Conservation (phyloP, 208 protist species). For the Acanthamoeba quina region DNA sequence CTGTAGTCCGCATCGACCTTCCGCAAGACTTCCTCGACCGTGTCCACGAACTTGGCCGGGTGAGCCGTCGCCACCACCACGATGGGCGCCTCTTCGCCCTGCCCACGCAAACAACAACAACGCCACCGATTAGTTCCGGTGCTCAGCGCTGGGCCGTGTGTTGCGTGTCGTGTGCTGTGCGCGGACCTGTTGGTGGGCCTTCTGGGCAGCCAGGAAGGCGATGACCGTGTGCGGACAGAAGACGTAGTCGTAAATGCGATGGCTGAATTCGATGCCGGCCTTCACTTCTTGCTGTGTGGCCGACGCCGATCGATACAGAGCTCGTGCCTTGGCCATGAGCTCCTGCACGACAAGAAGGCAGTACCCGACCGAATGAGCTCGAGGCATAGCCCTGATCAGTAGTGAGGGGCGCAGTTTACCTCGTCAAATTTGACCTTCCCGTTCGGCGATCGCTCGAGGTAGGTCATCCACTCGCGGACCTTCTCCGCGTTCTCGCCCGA, state of each 20-base stretch:
- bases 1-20: background rate
- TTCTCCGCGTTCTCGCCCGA: constrained; percentile 89
- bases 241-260: constrained; percentile 49
- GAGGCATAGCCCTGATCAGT: background rate
- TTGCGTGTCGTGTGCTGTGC: background rate
- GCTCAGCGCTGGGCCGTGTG: background rate
- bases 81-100: background rate
- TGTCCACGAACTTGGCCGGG: constrained; percentile 80
- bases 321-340: background rate
- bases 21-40: constrained; percentile 6
- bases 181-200: background rate
- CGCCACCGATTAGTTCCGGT: background rate
- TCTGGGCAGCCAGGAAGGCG: constrained; percentile 35
- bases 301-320: constrained; percentile 26
- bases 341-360: background rate
- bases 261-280: background rate
- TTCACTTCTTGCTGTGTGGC: constrained; percentile 62
- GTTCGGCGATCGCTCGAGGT: constrained; percentile 41
- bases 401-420: background rate
- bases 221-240: constrained; percentile 79
- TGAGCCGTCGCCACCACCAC: constrained; percentile 76
- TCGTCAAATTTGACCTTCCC: constrained; percentile 54
- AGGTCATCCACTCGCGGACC: constrained; percentile 81
- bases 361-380: background rate
- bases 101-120: background rate